Evolutionary conservation across 768 basidiomycete genomes (phyloP).

Genomic region (Tulasnella sp.): DNA sequence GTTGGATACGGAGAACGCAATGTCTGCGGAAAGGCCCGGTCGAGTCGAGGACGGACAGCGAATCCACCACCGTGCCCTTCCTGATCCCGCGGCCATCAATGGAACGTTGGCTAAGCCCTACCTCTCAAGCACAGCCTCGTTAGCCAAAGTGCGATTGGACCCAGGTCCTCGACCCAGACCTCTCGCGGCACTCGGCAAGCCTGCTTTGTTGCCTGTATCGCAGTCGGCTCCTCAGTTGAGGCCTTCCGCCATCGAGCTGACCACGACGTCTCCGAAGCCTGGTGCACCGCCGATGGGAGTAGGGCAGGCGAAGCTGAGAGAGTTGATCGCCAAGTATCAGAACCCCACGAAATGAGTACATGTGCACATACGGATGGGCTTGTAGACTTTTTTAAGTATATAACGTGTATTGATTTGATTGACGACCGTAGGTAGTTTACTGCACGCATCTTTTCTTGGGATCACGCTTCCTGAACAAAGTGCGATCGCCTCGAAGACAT

Average conservation of each 20-base stretch:
- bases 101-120: slow-evolving; percentile 10
- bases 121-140: slow-evolving; percentile 7
- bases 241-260: background rate
- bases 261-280: background rate
- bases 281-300: slow-evolving; percentile 3
- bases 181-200: background rate
- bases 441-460: background rate
- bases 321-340: slow-evolving; percentile 11
- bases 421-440: background rate
- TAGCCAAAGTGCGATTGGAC: background rate
- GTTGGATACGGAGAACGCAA: background rate
- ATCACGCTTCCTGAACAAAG: background rate
- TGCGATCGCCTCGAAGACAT: background rate
- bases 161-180: background rate
- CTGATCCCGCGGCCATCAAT: slow-evolving; percentile 8
- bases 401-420: background rate
- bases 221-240: slow-evolving; percentile 1
- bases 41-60: background rate
- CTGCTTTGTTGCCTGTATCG: background rate
- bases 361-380: background rate
- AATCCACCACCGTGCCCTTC: background rate
- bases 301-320: slow-evolving; percentile 8
- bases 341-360: background rate
- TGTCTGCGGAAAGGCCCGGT: background rate
- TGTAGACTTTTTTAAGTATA: background rate